Evolutionary conservation across 208 protist species (phyloP), one percentile per base, ranked within the genome.

Genomic region (Tritrichomonas musculus): DNA sequence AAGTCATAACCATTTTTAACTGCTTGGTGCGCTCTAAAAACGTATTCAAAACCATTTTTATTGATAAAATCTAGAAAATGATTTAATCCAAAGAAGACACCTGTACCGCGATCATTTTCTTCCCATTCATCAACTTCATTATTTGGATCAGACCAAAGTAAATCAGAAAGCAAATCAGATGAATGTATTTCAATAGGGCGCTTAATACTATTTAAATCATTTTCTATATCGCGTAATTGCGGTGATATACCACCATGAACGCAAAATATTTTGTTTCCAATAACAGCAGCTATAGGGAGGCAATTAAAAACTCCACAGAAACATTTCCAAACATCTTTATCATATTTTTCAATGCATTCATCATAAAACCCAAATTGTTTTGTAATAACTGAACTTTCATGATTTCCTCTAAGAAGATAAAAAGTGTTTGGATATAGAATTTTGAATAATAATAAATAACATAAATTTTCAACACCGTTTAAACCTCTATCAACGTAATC

Each of bases 181-280:
- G n/a, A 30, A 27, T 98, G 97, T 66, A 97, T 96, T 95, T 98
- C 97, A 49, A 97, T 94, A 94, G 98, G 98, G 50, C 97, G 95
- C n/a, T 96, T 94, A 60, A 98, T 98, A 93, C 97, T 97, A 92
- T 97, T 96, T 93, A 99, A 98, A n/a, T n/a, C n/a, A 94, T 99
- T 97, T 0, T 98, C 97, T 96, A 99, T 97, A 64, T 96, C 95
- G 75, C 98, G 96, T n/a, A 99, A 96, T 94, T 99, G 97, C 33
- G 98, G 98, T 1, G 96, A 98, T 11, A 99, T 96, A 72, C 98
- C 98, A 84, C 98, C 98, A 93, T 99, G 98, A 25, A 98, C 99
- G 96, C 98, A 99, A 94, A 99, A 99, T 94, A 99, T 99, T 94
- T 99, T 99, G 93, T 99, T 98, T 94, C 99, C 98, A 82, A 99